A percentile compares a stretch with the other conserved stretches of the same genome.
Conservation (phyloP, 2,329 filamentous ascomycete genomes). For the Setomelanomma holmii region DNA sequence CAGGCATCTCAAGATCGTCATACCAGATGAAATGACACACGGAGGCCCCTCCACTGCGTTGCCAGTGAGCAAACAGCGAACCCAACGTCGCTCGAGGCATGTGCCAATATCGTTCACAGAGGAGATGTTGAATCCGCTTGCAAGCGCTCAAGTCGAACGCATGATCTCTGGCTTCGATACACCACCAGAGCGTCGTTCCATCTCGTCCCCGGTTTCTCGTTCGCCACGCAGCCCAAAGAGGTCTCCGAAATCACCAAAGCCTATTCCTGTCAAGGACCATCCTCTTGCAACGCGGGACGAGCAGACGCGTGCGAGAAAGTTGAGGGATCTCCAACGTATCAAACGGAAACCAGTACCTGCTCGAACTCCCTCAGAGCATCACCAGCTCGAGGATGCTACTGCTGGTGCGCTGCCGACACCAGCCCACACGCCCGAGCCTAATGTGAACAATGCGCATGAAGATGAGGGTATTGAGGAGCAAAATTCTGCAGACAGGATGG, state of each 20-base stretch:
- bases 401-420: constrained; percentile 21
- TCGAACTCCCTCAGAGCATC: constrained; percentile 2
- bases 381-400: constrained; percentile 10
- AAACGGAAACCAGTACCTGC: constrained; percentile 25
- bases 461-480: constrained; percentile 14
- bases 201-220: constrained; percentile 17
- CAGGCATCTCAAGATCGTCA: constrained; percentile 40
- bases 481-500: constrained; percentile 17
- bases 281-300: constrained; percentile 32
- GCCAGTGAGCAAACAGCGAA: constrained; percentile 6
- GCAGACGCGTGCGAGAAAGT: constrained; percentile 28
- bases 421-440: constrained; percentile 21
- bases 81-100: constrained; percentile 19
- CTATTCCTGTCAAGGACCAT: constrained; percentile 29
- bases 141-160: constrained; percentile 23
- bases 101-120: constrained; percentile 32
- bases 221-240: constrained; percentile 23
- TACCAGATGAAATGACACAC: constrained; percentile 22
- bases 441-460: constrained; percentile 7
- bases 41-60: constrained; percentile 12
- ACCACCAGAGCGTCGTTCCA: constrained; percentile 13
- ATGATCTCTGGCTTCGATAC: constrained; percentile 19
- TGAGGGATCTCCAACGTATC: constrained; percentile 34
- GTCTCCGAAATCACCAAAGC: constrained; percentile 18
- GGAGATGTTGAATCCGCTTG: constrained; percentile 37